These are phyloP conservation scores for Alternaria postmessia DNA, from an alignment of 2,329 filamentous ascomycete genomes.

Conservation along the genomic window DNA sequence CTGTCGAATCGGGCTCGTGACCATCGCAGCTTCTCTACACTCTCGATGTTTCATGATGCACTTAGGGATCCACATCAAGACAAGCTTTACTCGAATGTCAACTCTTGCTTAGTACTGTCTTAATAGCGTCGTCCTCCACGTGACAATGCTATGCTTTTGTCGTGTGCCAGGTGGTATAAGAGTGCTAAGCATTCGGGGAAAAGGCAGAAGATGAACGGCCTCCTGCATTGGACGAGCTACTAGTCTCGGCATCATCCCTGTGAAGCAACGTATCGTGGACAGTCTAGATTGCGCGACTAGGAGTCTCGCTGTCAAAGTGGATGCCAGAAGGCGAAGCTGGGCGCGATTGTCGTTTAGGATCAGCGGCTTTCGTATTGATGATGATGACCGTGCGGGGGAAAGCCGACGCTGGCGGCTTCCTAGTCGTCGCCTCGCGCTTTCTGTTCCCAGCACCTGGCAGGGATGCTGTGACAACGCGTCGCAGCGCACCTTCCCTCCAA, in stretches of 20 bases:
- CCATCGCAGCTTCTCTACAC: neutral
- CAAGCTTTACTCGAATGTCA: neutral
- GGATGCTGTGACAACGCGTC: neutral
- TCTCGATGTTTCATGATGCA: neutral
- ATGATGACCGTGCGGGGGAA: constrained; percentile 3
- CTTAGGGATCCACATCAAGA: neutral
- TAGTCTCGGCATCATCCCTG: neutral
- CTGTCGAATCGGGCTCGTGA: neutral
- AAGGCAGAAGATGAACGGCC: neutral
- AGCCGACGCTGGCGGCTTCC: constrained; percentile 2
- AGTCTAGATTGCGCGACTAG: neutral
- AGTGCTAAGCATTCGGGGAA: neutral
- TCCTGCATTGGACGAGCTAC: neutral
- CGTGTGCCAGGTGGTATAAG: neutral
- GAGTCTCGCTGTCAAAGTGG: neutral
- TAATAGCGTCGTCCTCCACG: neutral
- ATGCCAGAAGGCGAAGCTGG: neutral
- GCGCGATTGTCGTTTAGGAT: neutral
- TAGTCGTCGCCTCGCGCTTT: constrained; percentile 6
- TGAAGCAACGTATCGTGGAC: neutral
- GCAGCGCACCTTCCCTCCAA: neutral
- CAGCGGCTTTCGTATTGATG: neutral
- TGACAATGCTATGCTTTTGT: neutral
- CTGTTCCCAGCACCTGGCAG: constrained; percentile 2
- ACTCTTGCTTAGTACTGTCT: neutral